phyloP scores from a whole-genome alignment of 768 basidiomycete species.

The Kondoa subrosea region DNA sequence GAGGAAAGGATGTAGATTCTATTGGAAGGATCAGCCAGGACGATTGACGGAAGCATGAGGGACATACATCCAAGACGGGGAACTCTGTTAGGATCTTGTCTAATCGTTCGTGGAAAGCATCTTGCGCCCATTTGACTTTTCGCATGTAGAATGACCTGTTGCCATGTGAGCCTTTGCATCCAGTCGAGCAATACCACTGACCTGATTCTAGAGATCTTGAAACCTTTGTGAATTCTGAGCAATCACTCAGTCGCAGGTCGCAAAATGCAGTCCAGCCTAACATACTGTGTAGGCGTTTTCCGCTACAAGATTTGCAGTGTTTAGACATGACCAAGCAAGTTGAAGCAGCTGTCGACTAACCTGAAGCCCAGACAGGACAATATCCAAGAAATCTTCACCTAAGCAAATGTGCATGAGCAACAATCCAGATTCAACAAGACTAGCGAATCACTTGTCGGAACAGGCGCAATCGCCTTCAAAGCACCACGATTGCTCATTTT shows the following conservation, averaged over 20 bases:
- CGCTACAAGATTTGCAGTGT: too few species aligned
- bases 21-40: slow-evolving; percentile 1
- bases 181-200: slow-evolving; percentile 19
- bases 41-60: background rate
- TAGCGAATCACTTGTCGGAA: too few species aligned
- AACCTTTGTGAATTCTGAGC: slow-evolving; percentile 76
- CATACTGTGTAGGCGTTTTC: slow-evolving; percentile 78
- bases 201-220: slow-evolving; percentile 96
- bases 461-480: slow-evolving; percentile 93
- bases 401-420: too few species aligned
- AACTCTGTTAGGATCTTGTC: slow-evolving; percentile 86
- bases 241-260: background rate
- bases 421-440: too few species aligned
- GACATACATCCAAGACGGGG: slow-evolving; percentile 73
- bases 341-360: too few species aligned
- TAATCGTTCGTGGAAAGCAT: slow-evolving; percentile 88
- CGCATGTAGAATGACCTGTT: slow-evolving; percentile 54
- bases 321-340: too few species aligned
- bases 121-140: slow-evolving; percentile 98
- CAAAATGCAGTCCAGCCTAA: background rate
- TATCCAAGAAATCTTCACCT: slow-evolving; percentile 74
- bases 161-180: background rate
- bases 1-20: slow-evolving; percentile 91
- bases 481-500: slow-evolving; percentile 7
- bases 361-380: slow-evolving; percentile 81